Percentiles rank a stretch among this genome's conserved stretches.
Conservation (phyloP, 257 asterid genomes). For the Solanum tarijense region DNA sequence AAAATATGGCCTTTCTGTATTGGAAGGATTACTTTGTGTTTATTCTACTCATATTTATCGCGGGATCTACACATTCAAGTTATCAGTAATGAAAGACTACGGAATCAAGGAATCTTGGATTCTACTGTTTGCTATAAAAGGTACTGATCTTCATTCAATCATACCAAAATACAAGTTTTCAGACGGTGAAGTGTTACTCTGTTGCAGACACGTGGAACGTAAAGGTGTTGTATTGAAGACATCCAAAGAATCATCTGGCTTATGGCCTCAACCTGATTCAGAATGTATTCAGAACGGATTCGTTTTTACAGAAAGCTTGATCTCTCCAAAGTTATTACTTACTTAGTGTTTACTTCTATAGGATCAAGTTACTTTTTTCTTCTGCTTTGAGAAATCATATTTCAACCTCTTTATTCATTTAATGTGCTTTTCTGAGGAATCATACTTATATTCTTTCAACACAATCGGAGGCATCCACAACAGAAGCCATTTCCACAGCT, state of each 20-base stretch:
- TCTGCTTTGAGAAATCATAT: too few relatives aligned
- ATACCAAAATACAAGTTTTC: neutral
- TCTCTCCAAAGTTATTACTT: neutral
- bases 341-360: neutral
- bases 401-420: too few relatives aligned
- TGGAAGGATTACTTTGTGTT: neutral
- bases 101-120: neutral
- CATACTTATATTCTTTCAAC: too few relatives aligned
- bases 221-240: neutral
- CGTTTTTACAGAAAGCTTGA: neutral
- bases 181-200: neutral
- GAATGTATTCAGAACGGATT: neutral
- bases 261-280: neutral
- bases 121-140: neutral
- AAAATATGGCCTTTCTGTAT: neutral
- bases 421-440: too few relatives aligned
- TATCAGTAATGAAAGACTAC: neutral
- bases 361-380: too few relatives aligned
- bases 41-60: neutral
- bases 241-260: neutral
- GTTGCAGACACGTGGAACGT: neutral
- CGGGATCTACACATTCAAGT: neutral
- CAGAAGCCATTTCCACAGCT: conserved; percentile 64
- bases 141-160: neutral
- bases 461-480: conserved; percentile 62